Evolutionary conservation across 495 filamentous ascomycete species (phyloP), one percentile per base, ranked within the genome.

Genomic region (Neurospora sp.): DNA sequence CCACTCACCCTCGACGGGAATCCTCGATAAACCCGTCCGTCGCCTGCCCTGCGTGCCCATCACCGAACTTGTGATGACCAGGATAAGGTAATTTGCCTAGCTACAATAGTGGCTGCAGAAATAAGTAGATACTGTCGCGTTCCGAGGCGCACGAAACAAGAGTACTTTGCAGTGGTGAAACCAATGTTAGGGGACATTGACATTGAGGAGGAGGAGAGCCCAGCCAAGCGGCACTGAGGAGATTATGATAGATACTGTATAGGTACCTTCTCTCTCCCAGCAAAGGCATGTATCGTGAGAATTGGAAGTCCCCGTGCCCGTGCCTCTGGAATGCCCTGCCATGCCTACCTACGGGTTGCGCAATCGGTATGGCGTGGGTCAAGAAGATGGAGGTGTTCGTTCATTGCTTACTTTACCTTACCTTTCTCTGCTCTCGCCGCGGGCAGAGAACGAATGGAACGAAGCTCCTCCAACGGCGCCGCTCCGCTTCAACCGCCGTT

Each of bases 111-210:
- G 31, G 37, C 40, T 73, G 72, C 69, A 70, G 69, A 42, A 69
- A 16, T 20, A 71, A 70, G 73, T 73, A 62, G 73, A 75, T 70
- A 72, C 70, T 75, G 75, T 77, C 72, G 72, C 75, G 54, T 74
- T 72, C 75, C 75, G 71, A 31, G 72, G 70, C 73, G 76, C 76
- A 78, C 76, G 54, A 75, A 70, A 70, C 76, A 73, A 75, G 73
- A 66, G 75, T 76, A 73, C 73, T 74, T 73, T 73, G 73, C 73
- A 73, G 69, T 73, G 71, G 76, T 76, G 76, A 73, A 77, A 74
- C 75, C 71, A 42, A 59, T 70, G 72, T 70, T 73, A 76, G 54
- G 54, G 54, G 23, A 8, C 54, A 66, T 66, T 37, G 54, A 59
- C 23, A 59, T 59, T 27, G 48, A 59, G 9, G 27, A 10, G 9